These are phyloP conservation scores for Dittrichia graveolens DNA, from an alignment of 129 eudicot genomes.

Conservation along the genomic window DNA sequence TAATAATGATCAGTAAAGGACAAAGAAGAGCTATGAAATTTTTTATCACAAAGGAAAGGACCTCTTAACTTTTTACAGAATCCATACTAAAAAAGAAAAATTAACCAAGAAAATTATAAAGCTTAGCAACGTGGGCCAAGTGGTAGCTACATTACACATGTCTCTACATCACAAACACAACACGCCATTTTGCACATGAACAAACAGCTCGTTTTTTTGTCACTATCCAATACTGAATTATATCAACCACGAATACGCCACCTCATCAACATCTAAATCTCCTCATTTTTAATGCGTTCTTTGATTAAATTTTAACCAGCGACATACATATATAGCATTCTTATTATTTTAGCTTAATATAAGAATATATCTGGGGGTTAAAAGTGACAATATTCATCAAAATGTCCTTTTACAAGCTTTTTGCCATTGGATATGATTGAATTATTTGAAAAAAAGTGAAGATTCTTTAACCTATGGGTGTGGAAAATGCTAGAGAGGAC, in stretches of 20 bases:
- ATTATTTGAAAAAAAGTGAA: no score
- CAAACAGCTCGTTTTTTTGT: slow-evolving; percentile 38
- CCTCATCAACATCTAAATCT: not conserved
- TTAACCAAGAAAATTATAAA: not conserved
- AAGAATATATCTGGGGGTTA: no score
- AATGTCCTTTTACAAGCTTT: no score
- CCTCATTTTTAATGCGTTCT: not conserved
- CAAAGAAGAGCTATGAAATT: slow-evolving; percentile 4
- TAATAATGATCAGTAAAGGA: slow-evolving; percentile 9
- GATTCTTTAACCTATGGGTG: no score
- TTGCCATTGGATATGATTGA: no score
- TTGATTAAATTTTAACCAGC: not conserved
- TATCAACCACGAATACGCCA: slow-evolving; percentile 12
- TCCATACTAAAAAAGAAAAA: not conserved
- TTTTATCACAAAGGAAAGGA: not conserved
- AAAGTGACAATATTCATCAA: no score
- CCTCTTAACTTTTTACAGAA: slow-evolving; percentile 9
- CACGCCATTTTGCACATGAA: slow-evolving; percentile 43
- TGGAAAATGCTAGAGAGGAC: no score
- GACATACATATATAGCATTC: not conserved
- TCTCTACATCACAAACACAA: slow-evolving; percentile 39
- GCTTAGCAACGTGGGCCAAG: slow-evolving; percentile 25
- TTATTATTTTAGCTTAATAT: no score
- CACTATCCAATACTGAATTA: slow-evolving; percentile 15
- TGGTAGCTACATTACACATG: slow-evolving; percentile 36